Evolutionary conservation across 139 green algal genomes (phyloP).

Genomic region (Volvox africanus): DNA sequence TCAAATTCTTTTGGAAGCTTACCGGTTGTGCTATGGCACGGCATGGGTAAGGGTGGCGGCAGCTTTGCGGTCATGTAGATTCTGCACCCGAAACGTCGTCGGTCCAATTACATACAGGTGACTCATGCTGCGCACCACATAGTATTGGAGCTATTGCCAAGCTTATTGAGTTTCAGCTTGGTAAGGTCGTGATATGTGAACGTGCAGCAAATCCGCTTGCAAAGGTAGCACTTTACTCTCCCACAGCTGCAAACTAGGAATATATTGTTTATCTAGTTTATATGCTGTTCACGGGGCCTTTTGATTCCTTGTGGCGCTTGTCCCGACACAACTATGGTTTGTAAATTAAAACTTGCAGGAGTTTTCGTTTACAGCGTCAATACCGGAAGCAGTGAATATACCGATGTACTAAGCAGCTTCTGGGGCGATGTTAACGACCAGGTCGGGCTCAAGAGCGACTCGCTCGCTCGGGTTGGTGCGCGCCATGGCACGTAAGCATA

Average conservation of each 20-base stretch:
- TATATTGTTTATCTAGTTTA: too few relatives aligned
- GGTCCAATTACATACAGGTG: conserved; percentile 51
- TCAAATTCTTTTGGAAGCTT: neutral
- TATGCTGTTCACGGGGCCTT: too few relatives aligned
- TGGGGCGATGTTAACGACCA: conserved; percentile 85
- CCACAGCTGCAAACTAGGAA: too few relatives aligned
- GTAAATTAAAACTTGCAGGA: conserved; percentile 56
- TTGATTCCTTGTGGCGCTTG: too few relatives aligned
- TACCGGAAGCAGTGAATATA: conserved; percentile 56
- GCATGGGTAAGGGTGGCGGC: conserved; percentile 37
- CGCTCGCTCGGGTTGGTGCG: too few relatives aligned
- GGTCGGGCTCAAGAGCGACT: conserved; percentile 46
- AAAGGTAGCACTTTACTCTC: too few relatives aligned
- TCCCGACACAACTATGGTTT: too few relatives aligned
- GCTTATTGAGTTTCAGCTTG: conserved; percentile 65
- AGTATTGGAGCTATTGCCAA: conserved; percentile 71
- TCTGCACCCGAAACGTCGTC: neutral
- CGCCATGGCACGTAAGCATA: too few relatives aligned
- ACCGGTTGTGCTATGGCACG: conserved; percentile 82
- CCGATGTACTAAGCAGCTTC: conserved; percentile 71
- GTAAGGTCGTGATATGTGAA: conserved; percentile 23
- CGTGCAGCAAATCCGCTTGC: too few relatives aligned
- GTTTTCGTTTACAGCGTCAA: conserved; percentile 84
- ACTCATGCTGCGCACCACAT: conserved; percentile 69
- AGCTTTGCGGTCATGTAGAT: neutral